phyloP scores from a whole-genome alignment of 805 yeast species.

The Hanseniaspora thailandica region DNA sequence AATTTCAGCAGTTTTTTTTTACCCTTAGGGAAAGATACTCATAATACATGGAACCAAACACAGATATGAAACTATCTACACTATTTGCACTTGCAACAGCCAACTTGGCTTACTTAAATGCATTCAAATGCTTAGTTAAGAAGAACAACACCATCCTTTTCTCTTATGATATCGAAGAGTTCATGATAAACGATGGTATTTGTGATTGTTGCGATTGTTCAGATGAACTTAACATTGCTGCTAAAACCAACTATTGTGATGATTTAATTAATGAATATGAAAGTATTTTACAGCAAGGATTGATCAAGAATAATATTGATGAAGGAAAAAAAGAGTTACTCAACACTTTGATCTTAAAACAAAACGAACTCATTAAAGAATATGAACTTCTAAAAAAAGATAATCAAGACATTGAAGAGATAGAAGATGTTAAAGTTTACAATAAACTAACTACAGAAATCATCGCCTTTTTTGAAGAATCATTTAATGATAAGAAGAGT shows the following conservation, averaged over 20 bases:
- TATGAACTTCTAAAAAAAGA: constrained; percentile 28
- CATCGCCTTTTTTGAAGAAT: constrained; percentile 20
- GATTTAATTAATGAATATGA: constrained; percentile 41
- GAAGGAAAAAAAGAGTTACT: not conserved
- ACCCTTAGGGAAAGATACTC: too few species aligned
- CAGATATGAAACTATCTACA: not conserved
- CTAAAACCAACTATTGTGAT: constrained; percentile 40
- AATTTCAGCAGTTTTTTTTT: too few species aligned
- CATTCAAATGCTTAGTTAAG: not conserved
- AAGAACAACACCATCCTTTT: not conserved
- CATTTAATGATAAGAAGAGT: constrained; percentile 14
- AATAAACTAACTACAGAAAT: constrained; percentile 22
- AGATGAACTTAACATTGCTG: constrained; percentile 43
- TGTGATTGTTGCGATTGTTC: constrained; percentile 98
- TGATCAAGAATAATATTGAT: not conserved
- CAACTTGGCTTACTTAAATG: not conserved
- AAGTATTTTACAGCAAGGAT: constrained; percentile 27
- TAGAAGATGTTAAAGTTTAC: constrained; percentile 21
- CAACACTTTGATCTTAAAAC: not conserved
- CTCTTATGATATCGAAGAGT: constrained; percentile 47
- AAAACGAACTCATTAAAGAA: constrained; percentile 11
- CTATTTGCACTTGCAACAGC: not conserved
- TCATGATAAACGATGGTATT: constrained; percentile 72
- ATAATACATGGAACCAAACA: not conserved
- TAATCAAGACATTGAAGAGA: constrained; percentile 18